A percentile compares a stretch with the other conserved stretches of the same genome.
Evolutionary conservation across 495 filamentous ascomycete genomes (phyloP).

Genomic region (Aspergillus funiculosus): DNA sequence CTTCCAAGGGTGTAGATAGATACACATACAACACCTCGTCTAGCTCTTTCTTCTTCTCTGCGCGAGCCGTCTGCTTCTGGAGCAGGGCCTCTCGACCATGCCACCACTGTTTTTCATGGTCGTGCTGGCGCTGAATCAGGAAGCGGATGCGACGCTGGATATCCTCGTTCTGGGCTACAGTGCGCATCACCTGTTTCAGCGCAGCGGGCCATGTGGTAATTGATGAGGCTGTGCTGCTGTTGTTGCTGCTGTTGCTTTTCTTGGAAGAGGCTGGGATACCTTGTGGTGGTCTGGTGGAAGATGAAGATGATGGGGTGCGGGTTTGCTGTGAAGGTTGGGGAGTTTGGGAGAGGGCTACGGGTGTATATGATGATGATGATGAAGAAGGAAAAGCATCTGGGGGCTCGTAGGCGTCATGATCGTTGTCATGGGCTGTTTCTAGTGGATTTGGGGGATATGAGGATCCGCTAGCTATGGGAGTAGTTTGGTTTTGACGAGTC

Average conservation of each 20-base stretch:
- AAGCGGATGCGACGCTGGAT: constrained; percentile 38
- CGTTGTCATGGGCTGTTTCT: constrained; percentile 12
- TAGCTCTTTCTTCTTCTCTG: constrained; percentile 47
- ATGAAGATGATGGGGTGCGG: neutral
- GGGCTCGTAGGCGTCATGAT: constrained; percentile 28
- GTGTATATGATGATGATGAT: constrained; percentile 7
- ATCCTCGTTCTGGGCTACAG: constrained; percentile 46
- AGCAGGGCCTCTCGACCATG: constrained; percentile 46
- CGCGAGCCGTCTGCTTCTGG: constrained; percentile 43
- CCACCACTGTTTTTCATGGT: constrained; percentile 63
- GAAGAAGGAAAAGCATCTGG: constrained; percentile 12
- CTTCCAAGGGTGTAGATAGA: neutral
- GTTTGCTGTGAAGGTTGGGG: constrained; percentile 1
- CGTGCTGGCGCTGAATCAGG: constrained; percentile 58
- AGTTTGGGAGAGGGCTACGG: constrained; percentile 12
- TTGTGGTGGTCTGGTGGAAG: constrained; percentile 10
- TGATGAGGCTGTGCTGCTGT: constrained; percentile 40
- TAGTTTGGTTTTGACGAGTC: constrained; percentile 11
- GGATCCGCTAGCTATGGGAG: constrained; percentile 9
- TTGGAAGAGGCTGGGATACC: constrained; percentile 3
- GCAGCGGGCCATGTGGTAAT: constrained; percentile 63
- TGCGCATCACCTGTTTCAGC: constrained; percentile 56
- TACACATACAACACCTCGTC: constrained; percentile 45
- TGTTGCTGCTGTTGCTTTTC: constrained; percentile 31
- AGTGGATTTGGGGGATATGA: constrained; percentile 4